phyloP scores from a whole-genome alignment of 768 basidiomycete genomes.

The Tylopilus intermedius region DNA sequence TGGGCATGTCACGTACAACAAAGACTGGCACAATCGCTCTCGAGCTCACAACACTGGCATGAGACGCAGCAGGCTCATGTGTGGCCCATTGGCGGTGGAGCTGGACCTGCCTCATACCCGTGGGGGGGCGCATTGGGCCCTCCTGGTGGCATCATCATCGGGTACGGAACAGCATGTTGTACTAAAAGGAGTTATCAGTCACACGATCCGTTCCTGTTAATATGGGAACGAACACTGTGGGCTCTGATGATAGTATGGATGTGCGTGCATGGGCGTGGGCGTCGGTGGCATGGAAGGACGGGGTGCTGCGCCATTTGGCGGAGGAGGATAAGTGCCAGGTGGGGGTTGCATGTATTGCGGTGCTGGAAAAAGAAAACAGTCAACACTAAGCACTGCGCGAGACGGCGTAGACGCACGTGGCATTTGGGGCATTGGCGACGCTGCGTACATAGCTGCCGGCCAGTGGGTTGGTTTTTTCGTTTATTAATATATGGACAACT shows the following conservation, averaged over 20 bases:
- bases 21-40: slow-evolving; percentile 18
- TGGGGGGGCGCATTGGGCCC: slow-evolving; percentile 61
- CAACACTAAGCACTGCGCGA: neutral
- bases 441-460: slow-evolving; percentile 71
- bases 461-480: slow-evolving; percentile 5
- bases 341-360: slow-evolving; percentile 79
- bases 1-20: slow-evolving; percentile 28
- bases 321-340: slow-evolving; percentile 71
- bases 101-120: slow-evolving; percentile 66
- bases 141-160: slow-evolving; percentile 84
- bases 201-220: slow-evolving; percentile 12
- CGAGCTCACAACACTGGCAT: slow-evolving; percentile 26
- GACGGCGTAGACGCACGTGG: slow-evolving; percentile 55
- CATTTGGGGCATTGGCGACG: slow-evolving; percentile 82
- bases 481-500: neutral
- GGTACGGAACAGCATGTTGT: slow-evolving; percentile 81
- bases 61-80: slow-evolving; percentile 37
- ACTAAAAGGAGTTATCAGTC: slow-evolving; percentile 46
- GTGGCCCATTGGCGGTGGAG: slow-evolving; percentile 75
- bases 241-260: slow-evolving; percentile 86
- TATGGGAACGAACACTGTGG: slow-evolving; percentile 62
- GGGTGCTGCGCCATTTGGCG: slow-evolving; percentile 72
- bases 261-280: slow-evolving; percentile 80
- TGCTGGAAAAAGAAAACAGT: slow-evolving; percentile 33
- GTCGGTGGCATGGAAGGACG: slow-evolving; percentile 91